These are phyloP conservation scores for Botrytis deweyae DNA, from an alignment of 2,329 filamentous ascomycete genomes.

Conservation along the genomic window DNA sequence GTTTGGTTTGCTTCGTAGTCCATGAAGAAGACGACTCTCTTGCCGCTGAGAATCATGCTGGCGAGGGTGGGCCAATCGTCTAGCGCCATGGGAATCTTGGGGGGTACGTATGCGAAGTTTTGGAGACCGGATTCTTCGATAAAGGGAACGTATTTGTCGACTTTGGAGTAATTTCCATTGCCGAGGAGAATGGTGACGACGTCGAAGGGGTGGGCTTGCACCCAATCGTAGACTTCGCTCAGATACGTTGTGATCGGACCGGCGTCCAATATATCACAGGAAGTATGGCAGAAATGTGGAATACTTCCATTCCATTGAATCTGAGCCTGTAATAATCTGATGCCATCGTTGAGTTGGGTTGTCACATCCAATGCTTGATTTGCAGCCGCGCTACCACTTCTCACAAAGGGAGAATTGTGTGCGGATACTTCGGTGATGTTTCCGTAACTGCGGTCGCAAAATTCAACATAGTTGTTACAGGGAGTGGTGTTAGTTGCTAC, in stretches of 20 bases:
- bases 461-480: constrained; percentile 77
- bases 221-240: constrained; percentile 67
- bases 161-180: constrained; percentile 72
- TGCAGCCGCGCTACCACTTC: constrained; percentile 67
- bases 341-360: constrained; percentile 74
- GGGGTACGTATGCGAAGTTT: constrained; percentile 71
- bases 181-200: constrained; percentile 84
- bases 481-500: constrained; percentile 68
- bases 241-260: constrained; percentile 78
- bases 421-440: constrained; percentile 77
- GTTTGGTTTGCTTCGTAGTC: constrained; percentile 79
- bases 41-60: constrained; percentile 68
- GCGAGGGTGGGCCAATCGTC: constrained; percentile 82
- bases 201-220: constrained; percentile 75
- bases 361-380: constrained; percentile 71
- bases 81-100: constrained; percentile 66
- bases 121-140: constrained; percentile 71
- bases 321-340: constrained; percentile 63
- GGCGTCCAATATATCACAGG: constrained; percentile 76
- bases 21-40: constrained; percentile 77
- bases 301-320: constrained; percentile 61
- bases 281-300: constrained; percentile 80
- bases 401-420: constrained; percentile 80
- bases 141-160: constrained; percentile 62
- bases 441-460: constrained; percentile 74